These are phyloP conservation scores for Rugonectria rugulosa DNA, from an alignment of 2,329 filamentous ascomycete species.

Conservation along the genomic window DNA sequence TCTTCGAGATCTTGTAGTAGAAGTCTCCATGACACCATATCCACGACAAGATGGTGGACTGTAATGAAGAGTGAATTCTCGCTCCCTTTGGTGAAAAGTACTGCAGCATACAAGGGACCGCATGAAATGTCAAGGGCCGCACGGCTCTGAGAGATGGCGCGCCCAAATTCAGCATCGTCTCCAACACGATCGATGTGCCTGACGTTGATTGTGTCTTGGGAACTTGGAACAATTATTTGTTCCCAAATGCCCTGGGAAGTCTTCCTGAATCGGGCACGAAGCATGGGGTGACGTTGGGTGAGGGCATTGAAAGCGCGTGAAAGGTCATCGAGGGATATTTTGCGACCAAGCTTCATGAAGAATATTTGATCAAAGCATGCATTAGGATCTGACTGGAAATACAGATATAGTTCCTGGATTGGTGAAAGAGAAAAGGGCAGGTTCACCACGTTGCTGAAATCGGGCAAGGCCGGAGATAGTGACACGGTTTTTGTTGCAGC, in stretches of 20 bases:
- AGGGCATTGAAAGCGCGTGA: neutral
- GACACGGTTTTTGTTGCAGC: too few species aligned
- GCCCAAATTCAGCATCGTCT: neutral
- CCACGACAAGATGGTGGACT: constrained; percentile 4
- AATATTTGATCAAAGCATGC: neutral
- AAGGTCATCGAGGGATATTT: neutral
- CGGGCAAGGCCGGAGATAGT: too few species aligned
- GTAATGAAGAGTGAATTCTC: constrained; percentile 1
- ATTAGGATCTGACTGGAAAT: neutral
- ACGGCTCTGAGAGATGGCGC: neutral
- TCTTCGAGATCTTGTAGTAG: constrained; percentile 6
- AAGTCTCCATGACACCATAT: constrained; percentile 14
- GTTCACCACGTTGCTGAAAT: neutral
- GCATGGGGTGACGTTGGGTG: neutral
- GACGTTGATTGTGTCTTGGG: too few species aligned
- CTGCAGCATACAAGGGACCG: neutral
- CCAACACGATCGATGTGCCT: too few species aligned
- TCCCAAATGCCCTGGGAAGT: too few species aligned
- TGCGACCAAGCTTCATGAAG: neutral
- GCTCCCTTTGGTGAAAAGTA: neutral
- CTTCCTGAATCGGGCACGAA: neutral
- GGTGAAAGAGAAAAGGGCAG: neutral
- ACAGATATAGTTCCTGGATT: neutral
- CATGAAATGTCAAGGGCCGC: neutral
- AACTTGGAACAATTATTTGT: too few species aligned